Evolutionary conservation across 2,329 filamentous ascomycete species (phyloP).

Genomic region (Moelleriella libera): DNA sequence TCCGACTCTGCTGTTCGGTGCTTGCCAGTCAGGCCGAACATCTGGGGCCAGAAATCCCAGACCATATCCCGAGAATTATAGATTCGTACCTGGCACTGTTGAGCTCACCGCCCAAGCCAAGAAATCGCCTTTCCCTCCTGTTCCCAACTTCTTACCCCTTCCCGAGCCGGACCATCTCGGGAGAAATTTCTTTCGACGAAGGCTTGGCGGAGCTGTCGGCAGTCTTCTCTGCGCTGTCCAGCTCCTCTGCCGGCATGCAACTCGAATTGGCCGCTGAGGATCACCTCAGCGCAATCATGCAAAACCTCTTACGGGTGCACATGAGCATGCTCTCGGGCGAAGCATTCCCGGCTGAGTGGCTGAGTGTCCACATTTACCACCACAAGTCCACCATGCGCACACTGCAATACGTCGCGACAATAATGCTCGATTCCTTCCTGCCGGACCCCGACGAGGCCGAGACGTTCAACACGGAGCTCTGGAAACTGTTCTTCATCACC

Average conservation of each 20-base stretch:
- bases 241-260: conserved; percentile 55
- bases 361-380: conserved; percentile 86
- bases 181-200: conserved; percentile 61
- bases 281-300: conserved; percentile 60
- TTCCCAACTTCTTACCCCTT: conserved; percentile 90
- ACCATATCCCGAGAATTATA: conserved; percentile 82
- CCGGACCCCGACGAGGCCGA: conserved; percentile 87
- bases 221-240: conserved; percentile 69
- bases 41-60: conserved; percentile 67
- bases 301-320: conserved; percentile 69
- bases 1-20: conserved; percentile 85
- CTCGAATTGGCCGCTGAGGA: conserved; percentile 59
- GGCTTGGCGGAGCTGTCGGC: conserved; percentile 78
- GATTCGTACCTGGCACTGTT: conserved; percentile 76
- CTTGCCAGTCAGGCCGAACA: conserved; percentile 73
- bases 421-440: conserved; percentile 71
- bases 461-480: conserved; percentile 80
- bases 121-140: conserved; percentile 64
- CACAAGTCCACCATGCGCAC: conserved; percentile 81
- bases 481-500: conserved; percentile 86
- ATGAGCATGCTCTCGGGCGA: conserved; percentile 82
- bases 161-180: conserved; percentile 52
- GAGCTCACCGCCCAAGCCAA: conserved; percentile 33
- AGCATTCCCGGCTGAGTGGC: conserved; percentile 78
- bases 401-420: conserved; percentile 65